Base-by-base conservation (phyloP, 306 rosid genomes). In the Cicer cuneatum region DNA sequence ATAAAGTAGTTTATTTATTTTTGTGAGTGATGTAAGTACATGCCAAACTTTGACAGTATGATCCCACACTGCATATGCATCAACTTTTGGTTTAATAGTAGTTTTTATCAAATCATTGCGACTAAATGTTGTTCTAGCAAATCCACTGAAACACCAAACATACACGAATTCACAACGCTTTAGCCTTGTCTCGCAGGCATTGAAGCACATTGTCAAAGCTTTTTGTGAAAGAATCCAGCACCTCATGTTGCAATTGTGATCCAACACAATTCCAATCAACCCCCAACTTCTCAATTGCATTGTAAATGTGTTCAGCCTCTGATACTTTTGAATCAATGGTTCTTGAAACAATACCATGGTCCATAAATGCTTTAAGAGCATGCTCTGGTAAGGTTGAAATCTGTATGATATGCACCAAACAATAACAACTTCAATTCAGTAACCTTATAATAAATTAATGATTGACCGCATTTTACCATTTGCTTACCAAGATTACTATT, bases 341-440 rank as follows among this genome's bases (percentile, higher is more conserved):
- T 86, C 96, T 93, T 67, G 94, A 84, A 15, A 90, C 80, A 35
- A 52, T n/a, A 57, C 97, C 96, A 68, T 91, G 95, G 66, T 94
- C 96, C 52, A 94, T 46, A 72, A 94, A 94, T 57, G 96, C 97
- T 57, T 87, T 51, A 14, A 94, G 89, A 73, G 98, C 96, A 81
- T 87, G 93, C 33, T 83, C 93, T 46, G 96, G 93, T 73, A 91
- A 83, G 71, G 97, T 91, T 49, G 97, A 94, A 46, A 94, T 96
- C 97, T 94, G 70, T 46, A 73, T 29, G 35, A 29, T 37, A 77
- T 21, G 39, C 69, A 81, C 53, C 24, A 67, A 68, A 47, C 13
- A 56, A 40, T n/a, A 11, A 14, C 35, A 15, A 48, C n/a, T 13
- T 45, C 84, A 10, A 87, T 39, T 66, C 7, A 39, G 52, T 9